Base-by-base conservation (phyloP, 192 early-diverging fungal genomes). In the Endogone sp. region DNA sequence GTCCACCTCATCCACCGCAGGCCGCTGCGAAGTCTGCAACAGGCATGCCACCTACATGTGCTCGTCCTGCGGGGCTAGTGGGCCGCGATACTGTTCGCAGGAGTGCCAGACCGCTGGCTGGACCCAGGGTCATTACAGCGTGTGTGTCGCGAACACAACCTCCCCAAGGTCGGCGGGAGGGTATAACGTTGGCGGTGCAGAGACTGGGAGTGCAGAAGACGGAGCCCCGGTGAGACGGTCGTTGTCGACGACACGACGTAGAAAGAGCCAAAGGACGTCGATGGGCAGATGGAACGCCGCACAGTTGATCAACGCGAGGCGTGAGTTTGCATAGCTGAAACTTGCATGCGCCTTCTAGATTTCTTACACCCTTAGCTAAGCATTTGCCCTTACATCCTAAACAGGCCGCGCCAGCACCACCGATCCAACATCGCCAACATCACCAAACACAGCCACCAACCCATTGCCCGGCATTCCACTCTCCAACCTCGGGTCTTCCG, bases 101-200 rank as follows among this genome's bases (percentile, higher is more conserved):
- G 78, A 79, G 28, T 91, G 89, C 66, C 89, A 91, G 65, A 73
- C 78, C 2, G 58, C 37, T 16, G 82, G 87, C 68, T 90, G 88
- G 88, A 72, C 65, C 26, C 30, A 28, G 56, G 65, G 56, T 23
- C 88, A 90, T 66, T 79, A 82, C 65, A 62, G 65, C 49, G 71
- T 71, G 6, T 88, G 87, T 61, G 61, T 68, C 56, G 84, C 76
- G n/a, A 68, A 71, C 26, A 63, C 56, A 20, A 65, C 32, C 25
- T 62, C 76, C 2, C 58, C 57, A 63, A 63, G 57, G 56, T 66
- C 49, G 61, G 71, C 13, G 37, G 70, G n/a, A 62, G n/a, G 31
- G 57, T 29, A 60, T 25, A 27, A 54, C 32, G 63, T 25, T 4
- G 44, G 25, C 57, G 65, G 61, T 59, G 26, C 24, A 61, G n/a